These are phyloP conservation scores for Sphagnum contortum DNA, from an alignment of 225 moss, liverwort and hornwort genomes.

Conservation along the genomic window DNA sequence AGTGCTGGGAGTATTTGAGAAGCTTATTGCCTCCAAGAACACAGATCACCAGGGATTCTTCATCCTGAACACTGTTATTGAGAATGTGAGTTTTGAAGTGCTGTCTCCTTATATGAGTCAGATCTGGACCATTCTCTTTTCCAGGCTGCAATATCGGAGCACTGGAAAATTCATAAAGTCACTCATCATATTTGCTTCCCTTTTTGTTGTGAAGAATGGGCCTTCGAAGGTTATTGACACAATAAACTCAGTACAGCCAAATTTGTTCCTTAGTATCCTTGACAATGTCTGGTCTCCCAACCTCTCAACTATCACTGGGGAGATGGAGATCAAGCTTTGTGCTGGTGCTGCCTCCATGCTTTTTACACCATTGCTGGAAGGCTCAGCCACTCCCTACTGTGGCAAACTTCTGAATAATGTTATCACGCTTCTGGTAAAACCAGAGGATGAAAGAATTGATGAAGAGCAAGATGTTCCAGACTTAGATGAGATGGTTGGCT, in stretches of 20 bases:
- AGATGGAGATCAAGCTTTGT: slow-evolving; percentile 81
- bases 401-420: slow-evolving; percentile 75
- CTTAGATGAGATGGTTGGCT: slow-evolving; percentile 93
- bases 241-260: slow-evolving; percentile 77
- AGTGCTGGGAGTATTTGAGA: slow-evolving; percentile 88
- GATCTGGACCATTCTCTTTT: slow-evolving; percentile 77
- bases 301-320: slow-evolving; percentile 73
- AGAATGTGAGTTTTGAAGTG: slow-evolving; percentile 73
- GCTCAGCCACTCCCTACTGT: slow-evolving; percentile 42
- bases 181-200: slow-evolving; percentile 82
- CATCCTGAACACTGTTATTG: slow-evolving; percentile 92
- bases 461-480: slow-evolving; percentile 90
- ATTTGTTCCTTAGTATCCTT: slow-evolving; percentile 65
- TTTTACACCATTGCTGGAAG: slow-evolving; percentile 51
- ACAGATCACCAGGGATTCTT: slow-evolving; percentile 95
- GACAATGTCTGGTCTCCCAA: slow-evolving; percentile 92
- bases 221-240: slow-evolving; percentile 62
- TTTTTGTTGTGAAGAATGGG: slow-evolving; percentile 86
- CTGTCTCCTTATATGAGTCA: slow-evolving; percentile 65
- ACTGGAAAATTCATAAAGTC: slow-evolving; percentile 92
- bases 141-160: slow-evolving; percentile 63
- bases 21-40: slow-evolving; percentile 70
- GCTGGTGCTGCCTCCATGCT: slow-evolving; percentile 81
- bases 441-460: slow-evolving; percentile 90
- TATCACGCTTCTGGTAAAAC: slow-evolving; percentile 75